Conservation (phyloP, 2,329 filamentous ascomycete species). For the Fusarium foetens region DNA sequence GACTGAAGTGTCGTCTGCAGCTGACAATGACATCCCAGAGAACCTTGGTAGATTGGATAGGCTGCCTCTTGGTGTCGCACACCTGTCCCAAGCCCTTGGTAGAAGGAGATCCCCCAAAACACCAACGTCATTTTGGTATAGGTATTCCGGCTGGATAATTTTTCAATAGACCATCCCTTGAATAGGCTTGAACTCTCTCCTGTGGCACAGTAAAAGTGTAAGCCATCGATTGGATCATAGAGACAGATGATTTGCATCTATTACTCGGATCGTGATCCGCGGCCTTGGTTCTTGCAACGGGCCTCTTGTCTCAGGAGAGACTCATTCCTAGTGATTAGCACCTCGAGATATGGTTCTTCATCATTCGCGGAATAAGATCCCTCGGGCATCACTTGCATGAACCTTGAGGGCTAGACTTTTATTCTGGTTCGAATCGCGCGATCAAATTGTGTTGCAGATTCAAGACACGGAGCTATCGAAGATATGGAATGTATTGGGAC, state of each 20-base stretch:
- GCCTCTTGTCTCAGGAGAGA: slow-evolving; percentile 7
- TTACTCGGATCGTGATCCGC: slow-evolving; percentile 2
- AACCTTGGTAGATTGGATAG: neutral
- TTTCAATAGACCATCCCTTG: slow-evolving; percentile 1
- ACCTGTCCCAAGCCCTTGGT: neutral
- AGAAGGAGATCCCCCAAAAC: neutral
- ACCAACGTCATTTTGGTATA: slow-evolving; percentile 10
- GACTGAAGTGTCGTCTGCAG: neutral
- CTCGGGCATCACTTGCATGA: slow-evolving; percentile 7
- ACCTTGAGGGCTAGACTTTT: neutral
- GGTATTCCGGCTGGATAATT: neutral
- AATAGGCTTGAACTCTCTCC: slow-evolving; percentile 15
- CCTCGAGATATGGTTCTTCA: neutral
- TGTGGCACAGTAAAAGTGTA: slow-evolving; percentile 20
- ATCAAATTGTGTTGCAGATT: slow-evolving; percentile 13
- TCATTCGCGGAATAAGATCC: neutral
- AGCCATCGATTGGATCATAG: slow-evolving; percentile 11
- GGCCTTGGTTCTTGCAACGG: slow-evolving; percentile 4
- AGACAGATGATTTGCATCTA: neutral
- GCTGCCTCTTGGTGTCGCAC: neutral
- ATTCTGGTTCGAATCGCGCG: neutral
- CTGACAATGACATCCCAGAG: neutral
- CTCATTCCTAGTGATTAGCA: neutral
- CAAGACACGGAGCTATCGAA: slow-evolving; percentile 10
- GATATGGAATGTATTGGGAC: neutral